Base-by-base conservation (phyloP, 805 yeast species). In the Suhomyces tanzawaensis region DNA sequence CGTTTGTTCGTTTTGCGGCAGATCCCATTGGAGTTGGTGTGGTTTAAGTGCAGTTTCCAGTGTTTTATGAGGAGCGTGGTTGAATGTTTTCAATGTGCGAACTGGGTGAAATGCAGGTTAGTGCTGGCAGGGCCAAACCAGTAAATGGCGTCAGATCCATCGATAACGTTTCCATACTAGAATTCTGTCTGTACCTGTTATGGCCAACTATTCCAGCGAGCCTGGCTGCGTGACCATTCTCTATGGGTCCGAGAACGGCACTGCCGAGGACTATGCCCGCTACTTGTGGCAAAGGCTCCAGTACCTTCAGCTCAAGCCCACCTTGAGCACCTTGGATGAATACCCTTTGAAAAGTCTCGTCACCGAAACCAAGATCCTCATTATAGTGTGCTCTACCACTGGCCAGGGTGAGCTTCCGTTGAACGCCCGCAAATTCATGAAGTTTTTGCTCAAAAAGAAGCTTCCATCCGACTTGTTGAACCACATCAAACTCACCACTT, bases 341-440 rank as follows among this genome's bases (percentile, higher is more conserved):
- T 78, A 77, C 52, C 76, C 80, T 41, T 58, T 82, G 30, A 73
- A 70, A 47, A 69, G 69, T 39, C 62, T 86, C 34, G 63, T 76
- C 4, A 69, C 77, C 3, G 60, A 64, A 8, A 71, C 79, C 12
- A 51, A 63, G 5, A 60, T 62, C 19, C 65, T 78, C 36, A 66
- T 81, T 16, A 69, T 82, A 0, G 57, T 91, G 3, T 85, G 95
- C 55, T 81, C 96, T 1, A 91, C 99, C 0, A 84, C 95, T 1
- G 98, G 99, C 6, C 97, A 91, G 60, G 99, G 99, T 19, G 96
- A 85, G 44, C 60, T 91, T 23, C 98, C 99, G 0, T 61, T 84
- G 29, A 87, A 87, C 54, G 82, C 84, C 1, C 69, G 70, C 45
- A 77, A 75, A 43, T 77, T 91, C 45, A 85, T 96, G 95, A 71